Percentiles rank a stretch among this genome's conserved stretches.
These are phyloP conservation scores for Kodamaea plutei DNA, from an alignment of 1,139 yeast species.

Conservation along the genomic window DNA sequence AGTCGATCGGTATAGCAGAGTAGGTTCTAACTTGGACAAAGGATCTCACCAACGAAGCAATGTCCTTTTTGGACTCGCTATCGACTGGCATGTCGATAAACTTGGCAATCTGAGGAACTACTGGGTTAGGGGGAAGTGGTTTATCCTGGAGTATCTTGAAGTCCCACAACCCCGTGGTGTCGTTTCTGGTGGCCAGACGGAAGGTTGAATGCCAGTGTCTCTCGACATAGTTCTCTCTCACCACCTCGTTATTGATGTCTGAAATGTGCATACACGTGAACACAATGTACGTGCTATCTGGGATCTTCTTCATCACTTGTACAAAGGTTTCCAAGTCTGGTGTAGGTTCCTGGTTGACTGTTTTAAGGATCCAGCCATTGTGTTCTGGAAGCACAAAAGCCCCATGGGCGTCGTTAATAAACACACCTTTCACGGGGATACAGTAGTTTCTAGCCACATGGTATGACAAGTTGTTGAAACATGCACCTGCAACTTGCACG, in stretches of 20 bases:
- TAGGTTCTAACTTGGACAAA: conserved; percentile 67
- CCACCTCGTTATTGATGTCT: conserved; percentile 71
- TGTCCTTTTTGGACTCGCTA: conserved; percentile 39
- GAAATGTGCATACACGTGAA: conserved; percentile 73
- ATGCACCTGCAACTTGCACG: conserved; percentile 82
- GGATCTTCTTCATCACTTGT: conserved; percentile 71
- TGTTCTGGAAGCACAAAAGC: conserved; percentile 63
- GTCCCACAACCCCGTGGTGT: conserved; percentile 85
- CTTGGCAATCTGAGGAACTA: conserved; percentile 57
- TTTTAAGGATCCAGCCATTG: conserved; percentile 69
- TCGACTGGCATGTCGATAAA: conserved; percentile 67
- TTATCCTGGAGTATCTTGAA: conserved; percentile 61
- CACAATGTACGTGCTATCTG: conserved; percentile 72
- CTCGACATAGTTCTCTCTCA: conserved; percentile 64
- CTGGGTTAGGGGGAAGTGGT: conserved; percentile 49
- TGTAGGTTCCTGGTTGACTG: conserved; percentile 71
- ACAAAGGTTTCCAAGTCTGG: conserved; percentile 71
- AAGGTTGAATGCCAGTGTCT: conserved; percentile 82
- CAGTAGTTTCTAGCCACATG: conserved; percentile 86
- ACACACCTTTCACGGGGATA: conserved; percentile 81
- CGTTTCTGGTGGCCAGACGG: conserved; percentile 73
- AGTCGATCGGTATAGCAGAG: conserved; percentile 70
- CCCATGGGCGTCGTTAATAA: conserved; percentile 72
- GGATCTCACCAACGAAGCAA: conserved; percentile 47
- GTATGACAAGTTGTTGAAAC: conserved; percentile 79